Base-by-base conservation (phyloP, 208 protist genomes). In the Wallacemonas rigidus region DNA sequence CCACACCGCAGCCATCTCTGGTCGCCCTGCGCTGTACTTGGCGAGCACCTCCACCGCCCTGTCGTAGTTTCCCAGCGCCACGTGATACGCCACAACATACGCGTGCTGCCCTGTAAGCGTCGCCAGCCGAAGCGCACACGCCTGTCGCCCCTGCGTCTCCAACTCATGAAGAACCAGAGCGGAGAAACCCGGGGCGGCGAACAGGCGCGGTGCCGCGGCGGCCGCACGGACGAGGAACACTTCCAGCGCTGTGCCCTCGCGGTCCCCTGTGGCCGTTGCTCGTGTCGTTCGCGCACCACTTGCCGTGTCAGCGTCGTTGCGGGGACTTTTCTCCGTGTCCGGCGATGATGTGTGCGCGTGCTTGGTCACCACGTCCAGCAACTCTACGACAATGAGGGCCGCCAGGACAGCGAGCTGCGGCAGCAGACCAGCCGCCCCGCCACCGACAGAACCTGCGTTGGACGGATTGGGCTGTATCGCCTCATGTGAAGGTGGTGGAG, bases 41-140 rank as follows among this genome's bases (percentile, higher is more conserved):
- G 78, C 45, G 44, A 95, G 83, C 64, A 85, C 64, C 67, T 87
- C 79, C 8, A 81, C 76, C 14, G 87, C 90, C 58, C 81, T 73
- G 50, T 67, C 72, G 71, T 87, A 87, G 38, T 77, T 40, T 5
- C 71, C 70, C 36, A 86, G 71, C 0, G 72, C 76, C 7, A 92
- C 57, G 61, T 90, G 76, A 57, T 81, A 78, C 2, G 70, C 73
- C 39, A 95, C 55, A 35, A 83, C 68, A 73, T 88, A 87, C 50
- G 92, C 88, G 45, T 90, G 82, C 65, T 97, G 91, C 17, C 86
- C 81, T 12, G 92, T 85, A 8, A 83, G 50, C 54, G 83, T 73
- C 1, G 97, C 97, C 67, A 94, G 97, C 26, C 78, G 75, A 9
- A 98, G 76, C 57, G 95, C 68, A 41, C 88, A 85, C 36, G 92